A percentile compares a stretch with the other conserved stretches of the same genome.
These are phyloP conservation scores for Lactifluus volemus DNA, from an alignment of 768 basidiomycete genomes.

Conservation along the genomic window DNA sequence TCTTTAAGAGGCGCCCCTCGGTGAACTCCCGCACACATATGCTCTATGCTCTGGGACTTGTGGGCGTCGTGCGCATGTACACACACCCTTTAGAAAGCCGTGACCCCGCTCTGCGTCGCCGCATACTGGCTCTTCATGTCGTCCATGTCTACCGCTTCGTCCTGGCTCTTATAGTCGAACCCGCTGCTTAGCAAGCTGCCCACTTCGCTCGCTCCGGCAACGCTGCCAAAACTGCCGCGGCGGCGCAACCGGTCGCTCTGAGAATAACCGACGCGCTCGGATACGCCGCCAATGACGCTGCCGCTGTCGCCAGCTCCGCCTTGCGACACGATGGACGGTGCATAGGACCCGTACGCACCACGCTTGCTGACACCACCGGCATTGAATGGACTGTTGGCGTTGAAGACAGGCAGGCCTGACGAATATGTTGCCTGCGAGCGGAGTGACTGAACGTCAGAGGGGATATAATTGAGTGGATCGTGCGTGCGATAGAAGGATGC, in stretches of 20 bases:
- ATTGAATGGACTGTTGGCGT: conserved; percentile 59
- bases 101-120: conserved; percentile 77
- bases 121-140: conserved; percentile 87
- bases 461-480: conserved; percentile 89
- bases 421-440: conserved; percentile 96
- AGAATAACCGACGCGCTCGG: conserved; percentile 63
- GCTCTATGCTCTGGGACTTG: background rate
- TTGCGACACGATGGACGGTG: conserved; percentile 89
- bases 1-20: background rate
- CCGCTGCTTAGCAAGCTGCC: conserved; percentile 57
- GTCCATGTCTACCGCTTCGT: conserved; percentile 68
- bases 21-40: background rate
- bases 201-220: conserved; percentile 66
- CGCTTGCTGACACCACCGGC: conserved; percentile 53
- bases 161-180: conserved; percentile 84
- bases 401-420: conserved; percentile 82
- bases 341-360: conserved; percentile 73
- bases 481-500: conserved; percentile 93
- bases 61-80: conserved; percentile 3
- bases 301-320: conserved; percentile 62
- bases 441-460: conserved; percentile 91
- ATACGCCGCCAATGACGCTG: conserved; percentile 33
- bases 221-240: conserved; percentile 67
- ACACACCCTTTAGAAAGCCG: conserved; percentile 53
- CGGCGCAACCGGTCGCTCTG: conserved; percentile 85